Evolutionary conservation across 768 basidiomycete species (phyloP), one percentile per base, ranked within the genome.

Genomic region (Tulasnella sp.): DNA sequence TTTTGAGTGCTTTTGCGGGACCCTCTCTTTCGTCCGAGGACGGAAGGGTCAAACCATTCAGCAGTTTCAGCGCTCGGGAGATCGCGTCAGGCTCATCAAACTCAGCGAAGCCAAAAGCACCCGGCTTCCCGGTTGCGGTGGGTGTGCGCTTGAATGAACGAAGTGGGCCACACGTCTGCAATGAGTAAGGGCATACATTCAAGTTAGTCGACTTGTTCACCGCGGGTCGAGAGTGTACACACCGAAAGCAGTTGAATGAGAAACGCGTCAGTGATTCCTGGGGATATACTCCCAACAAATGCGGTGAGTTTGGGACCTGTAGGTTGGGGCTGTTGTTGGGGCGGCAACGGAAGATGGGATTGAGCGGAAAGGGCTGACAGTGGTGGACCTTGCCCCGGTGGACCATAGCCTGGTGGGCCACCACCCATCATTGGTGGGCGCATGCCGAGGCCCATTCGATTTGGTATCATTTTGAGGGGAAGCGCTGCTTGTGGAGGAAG

Each of bases 21-120:
- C 73, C 31, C 62, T 46, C 71, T 73, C 89, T 89, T 71, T 90
- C 89, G 82, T 90, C 88, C 80, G 90, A 84, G 75, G 91, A 90
- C 14, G 92, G 91, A 52, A 94, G 83, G 82, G 90, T 90, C 68
- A 91, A 86, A 24, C 89, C 87, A 83, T 93, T 91, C 81, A 94
- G 86, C 80, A 93, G 87, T 42, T 87, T 85, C 82, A 93, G 85
- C 62, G 91, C 94, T 81, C 97, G 89, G 80, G 97, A 86, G 4
- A 98, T 96, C 80, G 93, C 91, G 84, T 97, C 94, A 19, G 97
- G 95, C 77, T 97, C 97, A 84, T 97, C 94, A 84, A 90, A 99
- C 85, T 97, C 94, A 74, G 95, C 97, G 85, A 99, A 99, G 14
- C 97, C 98, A 84, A 99, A 99, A 3, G 95, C 96, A 87, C 97